These are phyloP conservation scores for Globisporangium recalcitrans DNA, from an alignment of 352 stramenopile species.

Conservation along the genomic window DNA sequence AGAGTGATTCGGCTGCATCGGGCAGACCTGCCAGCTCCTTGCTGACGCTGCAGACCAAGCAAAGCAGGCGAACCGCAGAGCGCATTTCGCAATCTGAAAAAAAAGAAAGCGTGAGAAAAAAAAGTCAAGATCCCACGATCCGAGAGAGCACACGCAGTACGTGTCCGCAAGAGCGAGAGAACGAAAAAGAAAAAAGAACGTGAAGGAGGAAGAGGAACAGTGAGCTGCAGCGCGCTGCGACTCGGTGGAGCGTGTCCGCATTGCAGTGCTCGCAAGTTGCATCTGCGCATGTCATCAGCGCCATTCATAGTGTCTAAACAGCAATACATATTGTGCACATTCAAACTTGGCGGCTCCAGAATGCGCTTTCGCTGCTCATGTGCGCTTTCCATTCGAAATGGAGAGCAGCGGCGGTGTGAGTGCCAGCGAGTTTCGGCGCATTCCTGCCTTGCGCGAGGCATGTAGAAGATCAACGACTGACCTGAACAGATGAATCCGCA, in stretches of 20 bases:
- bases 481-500: background rate
- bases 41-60: too few species aligned
- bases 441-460: background rate
- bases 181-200: background rate
- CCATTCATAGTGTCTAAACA: background rate
- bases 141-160: background rate
- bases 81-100: background rate
- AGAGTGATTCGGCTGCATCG: too few species aligned
- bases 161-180: background rate
- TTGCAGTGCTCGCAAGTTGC: background rate
- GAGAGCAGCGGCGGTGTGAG: background rate
- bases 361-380: too few species aligned
- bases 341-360: too few species aligned
- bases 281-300: background rate
- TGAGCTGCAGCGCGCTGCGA: background rate
- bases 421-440: too few species aligned
- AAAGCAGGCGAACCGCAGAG: too few species aligned
- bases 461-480: slow-evolving; percentile 3
- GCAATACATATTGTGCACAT: slow-evolving; percentile 5
- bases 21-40: too few species aligned
- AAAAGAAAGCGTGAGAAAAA: background rate
- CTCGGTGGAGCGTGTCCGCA: background rate
- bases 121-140: background rate
- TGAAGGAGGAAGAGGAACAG: background rate
- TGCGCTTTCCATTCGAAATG: background rate